A percentile compares a stretch with the other conserved stretches of the same genome.
Evolutionary conservation across 2,329 filamentous ascomycete genomes (phyloP).

Genomic region (Pseudogymnoascus sp.): DNA sequence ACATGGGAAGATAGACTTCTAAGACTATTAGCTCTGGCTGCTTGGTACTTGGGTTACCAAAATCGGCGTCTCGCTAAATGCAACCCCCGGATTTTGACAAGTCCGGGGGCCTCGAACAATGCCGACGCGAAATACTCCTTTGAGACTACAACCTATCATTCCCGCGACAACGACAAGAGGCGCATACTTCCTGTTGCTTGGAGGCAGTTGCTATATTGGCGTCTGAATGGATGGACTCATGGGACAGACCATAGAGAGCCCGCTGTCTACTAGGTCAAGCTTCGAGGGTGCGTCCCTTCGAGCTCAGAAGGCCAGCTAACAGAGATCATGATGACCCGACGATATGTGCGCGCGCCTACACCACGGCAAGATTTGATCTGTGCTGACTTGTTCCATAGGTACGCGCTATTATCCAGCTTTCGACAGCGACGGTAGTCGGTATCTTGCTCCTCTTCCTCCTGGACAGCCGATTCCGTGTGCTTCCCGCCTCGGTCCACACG

Average conservation of each 20-base stretch:
- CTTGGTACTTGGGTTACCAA: conserved; percentile 1
- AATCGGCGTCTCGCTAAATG: not conserved
- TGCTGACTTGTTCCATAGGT: conserved; percentile 31
- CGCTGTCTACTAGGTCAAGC: conserved; percentile 5
- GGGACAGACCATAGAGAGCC: conserved; percentile 5
- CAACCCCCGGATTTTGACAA: conserved; percentile 1
- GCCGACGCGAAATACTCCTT: not conserved
- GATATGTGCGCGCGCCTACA: not conserved
- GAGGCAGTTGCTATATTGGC: not conserved
- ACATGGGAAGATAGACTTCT: not conserved
- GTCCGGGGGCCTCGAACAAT: not conserved
- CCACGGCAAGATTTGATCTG: not conserved
- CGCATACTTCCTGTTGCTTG: conserved; percentile 2
- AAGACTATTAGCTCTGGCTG: not conserved
- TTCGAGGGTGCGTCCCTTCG: not conserved
- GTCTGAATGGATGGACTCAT: conserved; percentile 5
- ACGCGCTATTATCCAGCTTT: conserved; percentile 31
- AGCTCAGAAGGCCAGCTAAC: not conserved
- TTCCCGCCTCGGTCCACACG: conserved; percentile 60
- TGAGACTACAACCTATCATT: not conserved
- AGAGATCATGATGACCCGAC: conserved; percentile 2
- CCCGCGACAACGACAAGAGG: not conserved
- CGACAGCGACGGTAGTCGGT: conserved; percentile 34
- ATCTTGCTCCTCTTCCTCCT: conserved; percentile 55
- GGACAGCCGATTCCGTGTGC: conserved; percentile 59